Evolutionary conservation across 192 early-diverging fungal species (phyloP).

Genomic region (Gamsiella multidivaricata): DNA sequence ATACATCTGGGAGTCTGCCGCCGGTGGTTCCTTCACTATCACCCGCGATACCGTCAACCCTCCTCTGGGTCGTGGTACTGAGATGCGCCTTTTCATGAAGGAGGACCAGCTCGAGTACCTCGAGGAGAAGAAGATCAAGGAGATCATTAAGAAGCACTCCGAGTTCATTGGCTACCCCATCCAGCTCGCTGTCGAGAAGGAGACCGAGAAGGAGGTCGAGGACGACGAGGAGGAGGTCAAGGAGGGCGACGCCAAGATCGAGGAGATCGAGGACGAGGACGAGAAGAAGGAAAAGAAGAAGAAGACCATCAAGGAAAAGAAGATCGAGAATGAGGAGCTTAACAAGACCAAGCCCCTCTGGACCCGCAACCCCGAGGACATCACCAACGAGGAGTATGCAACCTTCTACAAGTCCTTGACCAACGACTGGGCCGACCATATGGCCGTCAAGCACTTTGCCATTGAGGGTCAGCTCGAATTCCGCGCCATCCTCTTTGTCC

Average conservation of each 20-base stretch:
- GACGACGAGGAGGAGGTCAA: slow-evolving; percentile 81
- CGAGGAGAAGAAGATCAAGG: slow-evolving; percentile 97
- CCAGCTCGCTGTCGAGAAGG: slow-evolving; percentile 93
- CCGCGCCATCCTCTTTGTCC: slow-evolving; percentile 97
- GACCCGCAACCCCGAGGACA: slow-evolving; percentile 98
- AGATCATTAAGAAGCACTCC: slow-evolving; percentile 99
- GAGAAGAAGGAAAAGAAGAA: slow-evolving; percentile 66
- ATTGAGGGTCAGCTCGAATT: slow-evolving; percentile 99
- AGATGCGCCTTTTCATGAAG: slow-evolving; percentile 95
- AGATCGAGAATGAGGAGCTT: slow-evolving; percentile 89
- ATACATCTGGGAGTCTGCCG: slow-evolving; percentile 93
- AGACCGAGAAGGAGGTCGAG: slow-evolving; percentile 96
- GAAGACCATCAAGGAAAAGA: slow-evolving; percentile 87
- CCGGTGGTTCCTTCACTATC: slow-evolving; percentile 91
- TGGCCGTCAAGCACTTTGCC: slow-evolving; percentile 98
- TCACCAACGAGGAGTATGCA: slow-evolving; percentile 95
- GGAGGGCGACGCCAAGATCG: slow-evolving; percentile 9
- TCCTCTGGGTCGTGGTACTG: slow-evolving; percentile 91
- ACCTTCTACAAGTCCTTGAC: slow-evolving; percentile 98
- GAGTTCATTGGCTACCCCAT: slow-evolving; percentile 99
- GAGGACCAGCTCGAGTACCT: slow-evolving; percentile 97
- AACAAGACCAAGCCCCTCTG: slow-evolving; percentile 99
- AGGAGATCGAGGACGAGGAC: slow-evolving; percentile 38
- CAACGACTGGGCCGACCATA: slow-evolving; percentile 99
- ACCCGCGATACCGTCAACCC: slow-evolving; percentile 89